Evolutionary conservation across 148 eudicot genomes (phyloP), one percentile per base, ranked within the genome.

Genomic region (Diospyros kaki): DNA sequence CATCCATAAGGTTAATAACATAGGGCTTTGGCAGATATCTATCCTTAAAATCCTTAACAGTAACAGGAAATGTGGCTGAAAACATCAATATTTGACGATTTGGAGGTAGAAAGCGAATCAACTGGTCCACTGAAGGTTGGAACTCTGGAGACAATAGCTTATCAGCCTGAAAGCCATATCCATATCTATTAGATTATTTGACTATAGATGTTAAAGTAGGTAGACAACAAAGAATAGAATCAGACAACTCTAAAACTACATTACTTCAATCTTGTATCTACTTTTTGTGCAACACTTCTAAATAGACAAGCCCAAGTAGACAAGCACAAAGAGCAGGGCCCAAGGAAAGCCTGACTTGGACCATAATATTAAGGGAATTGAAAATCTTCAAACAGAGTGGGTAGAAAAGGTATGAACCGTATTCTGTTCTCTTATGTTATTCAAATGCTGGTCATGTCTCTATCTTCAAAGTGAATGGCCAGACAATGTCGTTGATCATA

Each of bases 41-140:
- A 62, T 91, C 98, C 69, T 89, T 91, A 65, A 93, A 93, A 76
- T 81, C 86, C 79, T 93, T 91, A 28, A 93, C 90, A 71, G 97
- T 91, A 71, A 93, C 94, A 39, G 98, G 98, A 84, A 91, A 91
- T 76, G 98, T 93, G 69, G 98, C 96, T 60, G 98, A 93, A 77
- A 83, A 93, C 97, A 93, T 91, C 83, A 93, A 84, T 51, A 93
- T 84, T 69, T 93, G 97, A 72, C 97, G 94, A 80, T 73, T 91
- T 11, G 77, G 62, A 50, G 88, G 90, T 75, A 91, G 66, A 81
- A 91, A 93, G 54, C 62, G 76, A 66, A 93, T 91, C 60, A 91
- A 85, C 81, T 91, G 90, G 86, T 89, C 94, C 54, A 89, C 69
- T 2, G 96, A 89, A 55, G 94, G 98, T 80, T 89, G 92, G 73